These are phyloP conservation scores for Dispira simplex DNA, from an alignment of 192 early-diverging fungal species.

Conservation along the genomic window DNA sequence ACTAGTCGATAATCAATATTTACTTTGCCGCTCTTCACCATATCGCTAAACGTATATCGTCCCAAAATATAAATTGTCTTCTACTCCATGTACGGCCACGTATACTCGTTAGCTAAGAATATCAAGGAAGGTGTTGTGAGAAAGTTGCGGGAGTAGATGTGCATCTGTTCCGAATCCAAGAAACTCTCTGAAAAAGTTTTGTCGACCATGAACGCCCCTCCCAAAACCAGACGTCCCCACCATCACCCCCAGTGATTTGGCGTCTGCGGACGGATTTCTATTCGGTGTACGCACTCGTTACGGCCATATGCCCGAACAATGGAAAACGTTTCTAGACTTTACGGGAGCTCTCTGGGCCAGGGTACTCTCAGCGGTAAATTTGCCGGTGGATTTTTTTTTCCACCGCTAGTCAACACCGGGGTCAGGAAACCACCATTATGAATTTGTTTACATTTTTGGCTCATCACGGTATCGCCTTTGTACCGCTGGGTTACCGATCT, in stretches of 20 bases:
- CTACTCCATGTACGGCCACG: conserved; percentile 17
- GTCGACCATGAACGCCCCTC: conserved; percentile 33
- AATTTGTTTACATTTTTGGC: conserved; percentile 48
- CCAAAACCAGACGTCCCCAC: conserved; percentile 27
- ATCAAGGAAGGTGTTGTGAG: conserved; percentile 11
- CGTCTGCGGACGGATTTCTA: conserved; percentile 28
- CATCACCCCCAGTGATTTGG: conserved; percentile 19
- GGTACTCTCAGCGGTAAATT: conserved; percentile 51
- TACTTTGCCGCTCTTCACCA: too few species aligned
- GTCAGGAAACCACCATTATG: conserved; percentile 59
- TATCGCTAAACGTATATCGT: background rate
- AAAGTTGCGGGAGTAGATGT: conserved; percentile 14
- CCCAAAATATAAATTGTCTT: conserved; percentile 13
- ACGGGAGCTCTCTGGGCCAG: conserved; percentile 29
- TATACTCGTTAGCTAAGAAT: conserved; percentile 3
- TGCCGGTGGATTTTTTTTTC: conserved; percentile 59
- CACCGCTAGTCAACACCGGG: conserved; percentile 60
- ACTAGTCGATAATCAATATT: too few species aligned
- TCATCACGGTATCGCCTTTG: conserved; percentile 68
- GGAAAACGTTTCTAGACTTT: conserved; percentile 22
- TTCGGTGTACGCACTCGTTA: conserved; percentile 18
- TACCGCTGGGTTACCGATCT: conserved; percentile 46
- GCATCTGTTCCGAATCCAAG: conserved; percentile 32
- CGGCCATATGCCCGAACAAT: conserved; percentile 21
- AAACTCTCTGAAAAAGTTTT: conserved; percentile 35